These are phyloP conservation scores for Hordeum vulgare DNA, from an alignment of 176 grass and related monocot genomes.

Conservation along the genomic window DNA sequence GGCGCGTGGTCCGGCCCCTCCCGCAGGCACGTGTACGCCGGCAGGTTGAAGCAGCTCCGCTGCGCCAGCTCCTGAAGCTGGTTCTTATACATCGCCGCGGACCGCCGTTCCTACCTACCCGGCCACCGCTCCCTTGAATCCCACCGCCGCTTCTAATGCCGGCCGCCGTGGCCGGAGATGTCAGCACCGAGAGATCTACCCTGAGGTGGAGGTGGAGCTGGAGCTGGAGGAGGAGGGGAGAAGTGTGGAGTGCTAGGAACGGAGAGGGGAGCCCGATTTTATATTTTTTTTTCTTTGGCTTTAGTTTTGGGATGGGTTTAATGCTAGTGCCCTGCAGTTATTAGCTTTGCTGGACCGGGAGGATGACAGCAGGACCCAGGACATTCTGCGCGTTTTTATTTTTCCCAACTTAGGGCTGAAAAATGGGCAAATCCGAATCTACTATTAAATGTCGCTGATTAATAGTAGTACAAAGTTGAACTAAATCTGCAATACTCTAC, in stretches of 20 bases:
- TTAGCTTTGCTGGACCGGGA: not conserved
- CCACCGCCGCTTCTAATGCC: slow-evolving; percentile 24
- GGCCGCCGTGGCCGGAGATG: slow-evolving; percentile 24
- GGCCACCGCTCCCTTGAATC: not conserved
- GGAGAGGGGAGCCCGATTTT: slow-evolving; percentile 3
- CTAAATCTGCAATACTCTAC: too few species aligned
- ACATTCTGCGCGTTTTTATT: not conserved
- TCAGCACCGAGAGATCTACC: slow-evolving; percentile 39
- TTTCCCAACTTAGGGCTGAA: not conserved
- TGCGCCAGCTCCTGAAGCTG: slow-evolving; percentile 99
- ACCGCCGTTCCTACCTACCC: not conserved
- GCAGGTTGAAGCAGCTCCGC: slow-evolving; percentile 98
- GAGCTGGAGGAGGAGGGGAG: not conserved
- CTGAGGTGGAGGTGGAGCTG: not conserved
- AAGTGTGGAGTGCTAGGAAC: not conserved
- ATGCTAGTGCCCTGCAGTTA: not conserved
- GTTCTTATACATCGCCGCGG: slow-evolving; percentile 84
- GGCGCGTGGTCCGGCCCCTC: slow-evolving; percentile 97
- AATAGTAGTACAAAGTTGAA: too few species aligned
- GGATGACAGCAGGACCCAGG: slow-evolving; percentile 12
- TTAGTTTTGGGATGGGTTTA: slow-evolving; percentile 1
- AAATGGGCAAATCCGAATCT: not conserved
- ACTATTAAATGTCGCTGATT: too few species aligned
- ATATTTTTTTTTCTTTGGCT: slow-evolving; percentile 13
- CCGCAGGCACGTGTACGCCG: slow-evolving; percentile 91